Evolutionary conservation across 78 protist genomes (phyloP).

Genomic region (Emiliania huxleyi): DNA sequence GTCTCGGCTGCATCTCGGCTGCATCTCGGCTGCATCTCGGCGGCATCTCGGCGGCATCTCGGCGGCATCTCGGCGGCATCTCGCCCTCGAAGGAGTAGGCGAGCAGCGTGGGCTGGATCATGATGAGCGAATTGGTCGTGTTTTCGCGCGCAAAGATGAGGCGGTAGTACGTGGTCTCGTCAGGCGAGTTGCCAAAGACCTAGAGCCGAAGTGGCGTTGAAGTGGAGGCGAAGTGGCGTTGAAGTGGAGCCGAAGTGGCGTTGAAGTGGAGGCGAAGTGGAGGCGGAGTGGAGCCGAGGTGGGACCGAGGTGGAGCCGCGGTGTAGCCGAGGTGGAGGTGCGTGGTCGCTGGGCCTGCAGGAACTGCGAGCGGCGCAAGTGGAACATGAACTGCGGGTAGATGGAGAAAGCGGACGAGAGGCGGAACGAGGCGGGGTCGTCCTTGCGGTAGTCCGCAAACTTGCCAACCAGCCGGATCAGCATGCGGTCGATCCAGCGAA

Average conservation of each 20-base stretch:
- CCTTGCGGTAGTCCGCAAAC: constrained; percentile 50
- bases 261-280: no score
- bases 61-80: no score
- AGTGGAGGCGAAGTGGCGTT: no score
- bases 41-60: no score
- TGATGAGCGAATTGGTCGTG: constrained; percentile 73
- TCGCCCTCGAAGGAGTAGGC: constrained; percentile 67
- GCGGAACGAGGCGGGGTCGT: constrained; percentile 74
- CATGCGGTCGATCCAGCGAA: constrained; percentile 96
- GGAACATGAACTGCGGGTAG: constrained; percentile 98
- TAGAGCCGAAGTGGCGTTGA: constrained; percentile 21
- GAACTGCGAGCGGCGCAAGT: constrained; percentile 88
- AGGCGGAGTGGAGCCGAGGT: background rate
- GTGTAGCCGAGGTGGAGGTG: no score
- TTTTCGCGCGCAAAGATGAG: constrained; percentile 61
- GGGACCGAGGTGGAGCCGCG: no score
- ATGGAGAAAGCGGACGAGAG: constrained; percentile 73
- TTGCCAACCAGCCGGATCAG: constrained; percentile 84
- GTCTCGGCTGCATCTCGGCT: no score
- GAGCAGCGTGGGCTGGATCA: constrained; percentile 97
- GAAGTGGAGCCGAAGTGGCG: no score
- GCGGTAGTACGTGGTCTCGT: constrained; percentile 84
- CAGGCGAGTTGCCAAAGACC: constrained; percentile 92
- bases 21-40: no score
- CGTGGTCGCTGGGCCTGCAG: background rate